Conservation (phyloP, 495 filamentous ascomycete species). For the Aspergillus asperescens region DNA sequence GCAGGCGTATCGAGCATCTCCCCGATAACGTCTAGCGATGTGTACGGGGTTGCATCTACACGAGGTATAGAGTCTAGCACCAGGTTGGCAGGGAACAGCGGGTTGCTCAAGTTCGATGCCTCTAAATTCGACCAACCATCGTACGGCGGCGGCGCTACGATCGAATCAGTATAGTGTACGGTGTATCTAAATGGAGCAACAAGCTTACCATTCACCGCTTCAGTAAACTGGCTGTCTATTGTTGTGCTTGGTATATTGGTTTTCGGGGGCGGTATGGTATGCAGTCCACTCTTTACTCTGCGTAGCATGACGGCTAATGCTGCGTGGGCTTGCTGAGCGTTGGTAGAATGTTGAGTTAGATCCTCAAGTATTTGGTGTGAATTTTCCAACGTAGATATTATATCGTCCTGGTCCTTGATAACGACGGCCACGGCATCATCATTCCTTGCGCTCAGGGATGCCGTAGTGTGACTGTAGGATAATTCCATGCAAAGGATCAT, state of each 20-base stretch:
- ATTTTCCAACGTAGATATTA: conserved; percentile 62
- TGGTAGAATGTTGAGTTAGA: conserved; percentile 60
- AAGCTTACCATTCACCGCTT: background rate
- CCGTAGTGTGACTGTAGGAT: conserved; percentile 20
- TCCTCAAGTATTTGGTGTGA: conserved; percentile 68
- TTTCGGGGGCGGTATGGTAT: conserved; percentile 26
- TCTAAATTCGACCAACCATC: conserved; percentile 9
- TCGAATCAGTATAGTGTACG: background rate
- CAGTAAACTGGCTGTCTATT: background rate
- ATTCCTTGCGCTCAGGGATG: background rate
- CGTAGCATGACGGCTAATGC: conserved; percentile 71
- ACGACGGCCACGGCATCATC: conserved; percentile 12
- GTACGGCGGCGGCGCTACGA: conserved; percentile 13
- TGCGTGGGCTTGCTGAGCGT: conserved; percentile 72
- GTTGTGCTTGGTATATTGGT: background rate
- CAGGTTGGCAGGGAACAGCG: background rate
- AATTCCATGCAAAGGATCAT: conserved; percentile 87
- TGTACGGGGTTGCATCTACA: conserved; percentile 20
- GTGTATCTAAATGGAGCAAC: background rate
- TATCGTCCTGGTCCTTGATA: conserved; percentile 56
- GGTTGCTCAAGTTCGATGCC: background rate
- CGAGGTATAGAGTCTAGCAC: conserved; percentile 1
- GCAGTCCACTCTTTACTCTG: conserved; percentile 48
- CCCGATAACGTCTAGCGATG: conserved; percentile 44
- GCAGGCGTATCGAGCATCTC: conserved; percentile 48